These are phyloP conservation scores for Coemansia sp. DNA, from an alignment of 192 early-diverging fungal species.

Conservation along the genomic window DNA sequence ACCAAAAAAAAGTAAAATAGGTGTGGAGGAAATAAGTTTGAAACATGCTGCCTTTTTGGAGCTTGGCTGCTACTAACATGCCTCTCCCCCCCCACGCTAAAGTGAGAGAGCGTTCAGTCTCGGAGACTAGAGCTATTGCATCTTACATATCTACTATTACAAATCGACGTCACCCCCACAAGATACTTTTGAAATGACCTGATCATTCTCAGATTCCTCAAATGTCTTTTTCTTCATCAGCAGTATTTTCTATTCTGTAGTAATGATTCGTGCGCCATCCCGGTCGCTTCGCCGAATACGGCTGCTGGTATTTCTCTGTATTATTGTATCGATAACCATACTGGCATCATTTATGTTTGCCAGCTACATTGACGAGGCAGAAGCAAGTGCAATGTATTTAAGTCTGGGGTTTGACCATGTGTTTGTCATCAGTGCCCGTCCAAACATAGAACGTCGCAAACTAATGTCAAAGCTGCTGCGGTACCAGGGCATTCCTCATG, in stretches of 20 bases:
- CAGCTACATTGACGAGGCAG: slow-evolving; percentile 26
- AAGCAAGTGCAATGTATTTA: slow-evolving; percentile 15
- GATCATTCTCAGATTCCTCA: too few relatives aligned
- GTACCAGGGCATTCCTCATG: slow-evolving; percentile 32
- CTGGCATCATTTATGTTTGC: slow-evolving; percentile 36
- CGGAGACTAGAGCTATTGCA: too few relatives aligned
- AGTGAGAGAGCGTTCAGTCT: not conserved
- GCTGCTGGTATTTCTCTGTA: slow-evolving; percentile 19
- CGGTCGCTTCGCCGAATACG: slow-evolving; percentile 17
- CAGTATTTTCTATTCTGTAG: not conserved
- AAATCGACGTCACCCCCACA: too few relatives aligned
- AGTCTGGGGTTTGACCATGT: slow-evolving; percentile 32
- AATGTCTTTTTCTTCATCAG: too few relatives aligned
- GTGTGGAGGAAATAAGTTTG: not conserved
- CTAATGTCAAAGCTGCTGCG: slow-evolving; percentile 19
- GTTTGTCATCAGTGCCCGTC: slow-evolving; percentile 20
- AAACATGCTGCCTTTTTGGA: not conserved
- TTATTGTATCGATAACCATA: not conserved
- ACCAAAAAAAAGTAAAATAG: not conserved
- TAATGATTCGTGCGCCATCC: slow-evolving; percentile 15
- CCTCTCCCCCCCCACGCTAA: not conserved
- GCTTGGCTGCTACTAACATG: not conserved
- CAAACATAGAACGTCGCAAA: slow-evolving; percentile 9
- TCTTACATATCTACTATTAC: too few relatives aligned
- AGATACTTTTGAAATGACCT: too few relatives aligned